A percentile compares a stretch with the other conserved stretches of the same genome.
These are phyloP conservation scores for Pelomyxa schiedti DNA, from an alignment of 78 protist species.

Conservation along the genomic window DNA sequence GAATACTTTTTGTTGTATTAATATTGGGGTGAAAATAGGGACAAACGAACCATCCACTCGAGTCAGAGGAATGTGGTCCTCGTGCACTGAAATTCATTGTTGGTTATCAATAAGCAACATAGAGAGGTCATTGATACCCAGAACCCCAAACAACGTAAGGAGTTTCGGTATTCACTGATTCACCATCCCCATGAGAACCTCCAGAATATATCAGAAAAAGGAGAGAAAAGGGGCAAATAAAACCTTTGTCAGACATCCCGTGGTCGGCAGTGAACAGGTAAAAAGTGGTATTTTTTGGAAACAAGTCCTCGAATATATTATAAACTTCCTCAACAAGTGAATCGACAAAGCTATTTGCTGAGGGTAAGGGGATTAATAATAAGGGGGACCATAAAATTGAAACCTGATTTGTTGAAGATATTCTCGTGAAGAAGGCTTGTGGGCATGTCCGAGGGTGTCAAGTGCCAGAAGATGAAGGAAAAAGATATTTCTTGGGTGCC, in stretches of 20 bases:
- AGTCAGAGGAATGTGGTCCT: constrained; percentile 6
- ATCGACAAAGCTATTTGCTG: constrained; percentile 48
- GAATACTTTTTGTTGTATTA: too few species aligned
- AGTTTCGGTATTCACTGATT: constrained; percentile 66
- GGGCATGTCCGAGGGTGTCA: constrained; percentile 75
- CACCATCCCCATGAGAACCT: constrained; percentile 81
- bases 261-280: constrained; percentile 77
- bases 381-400: too few species aligned
- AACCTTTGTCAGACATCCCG: constrained; percentile 72
- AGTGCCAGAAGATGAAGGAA: constrained; percentile 77
- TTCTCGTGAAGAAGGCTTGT: constrained; percentile 46
- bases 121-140: constrained; percentile 58
- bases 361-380: too few species aligned
- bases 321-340: constrained; percentile 17
- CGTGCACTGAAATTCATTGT: too few species aligned
- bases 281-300: constrained; percentile 49
- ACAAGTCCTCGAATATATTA: constrained; percentile 30
- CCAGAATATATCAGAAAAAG: neutral
- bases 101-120: too few species aligned
- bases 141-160: constrained; percentile 78
- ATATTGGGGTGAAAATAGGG: neutral
- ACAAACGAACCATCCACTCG: constrained; percentile 30
- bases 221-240: neutral
- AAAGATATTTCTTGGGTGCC: constrained; percentile 7
- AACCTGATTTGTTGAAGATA: constrained; percentile 50